phyloP scores from a whole-genome alignment of 2,329 filamentous ascomycete genomes.

The Aspergillus uvarum region DNA sequence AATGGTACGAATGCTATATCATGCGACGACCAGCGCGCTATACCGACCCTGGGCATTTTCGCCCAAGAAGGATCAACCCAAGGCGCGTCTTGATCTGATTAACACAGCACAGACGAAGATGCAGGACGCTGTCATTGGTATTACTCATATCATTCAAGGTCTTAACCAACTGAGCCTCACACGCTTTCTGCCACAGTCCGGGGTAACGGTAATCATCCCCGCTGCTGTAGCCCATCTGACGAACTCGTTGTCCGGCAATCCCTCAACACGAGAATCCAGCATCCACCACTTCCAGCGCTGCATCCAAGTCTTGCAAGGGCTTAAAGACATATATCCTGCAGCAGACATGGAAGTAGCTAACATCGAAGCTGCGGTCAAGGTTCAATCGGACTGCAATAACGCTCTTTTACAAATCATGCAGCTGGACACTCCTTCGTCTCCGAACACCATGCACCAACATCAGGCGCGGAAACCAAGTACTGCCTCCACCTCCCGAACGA shows the following conservation, averaged over 20 bases:
- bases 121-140: slow-evolving; percentile 75
- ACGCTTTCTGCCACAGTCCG: slow-evolving; percentile 75
- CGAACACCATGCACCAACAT: slow-evolving; percentile 7
- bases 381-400: slow-evolving; percentile 29
- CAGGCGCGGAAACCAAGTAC: slow-evolving; percentile 16
- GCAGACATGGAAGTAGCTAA: slow-evolving; percentile 67
- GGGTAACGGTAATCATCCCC: slow-evolving; percentile 80
- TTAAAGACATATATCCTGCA: slow-evolving; percentile 81
- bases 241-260: slow-evolving; percentile 76
- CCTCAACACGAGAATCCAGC: slow-evolving; percentile 66
- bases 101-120: slow-evolving; percentile 75
- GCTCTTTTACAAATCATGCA: slow-evolving; percentile 36
- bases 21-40: slow-evolving; percentile 82
- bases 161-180: slow-evolving; percentile 70
- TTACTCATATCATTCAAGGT: slow-evolving; percentile 74
- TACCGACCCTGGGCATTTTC: slow-evolving; percentile 82
- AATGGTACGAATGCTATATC: slow-evolving; percentile 87
- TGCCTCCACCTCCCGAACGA: slow-evolving; percentile 15
- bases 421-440: slow-evolving; percentile 19
- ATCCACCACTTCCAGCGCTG: slow-evolving; percentile 78
- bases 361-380: slow-evolving; percentile 36
- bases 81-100: slow-evolving; percentile 55
- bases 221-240: slow-evolving; percentile 87
- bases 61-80: slow-evolving; percentile 47
- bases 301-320: slow-evolving; percentile 78